These are phyloP conservation scores for Fusarium sp. DNA, from an alignment of 2,329 filamentous ascomycete species.

Conservation along the genomic window DNA sequence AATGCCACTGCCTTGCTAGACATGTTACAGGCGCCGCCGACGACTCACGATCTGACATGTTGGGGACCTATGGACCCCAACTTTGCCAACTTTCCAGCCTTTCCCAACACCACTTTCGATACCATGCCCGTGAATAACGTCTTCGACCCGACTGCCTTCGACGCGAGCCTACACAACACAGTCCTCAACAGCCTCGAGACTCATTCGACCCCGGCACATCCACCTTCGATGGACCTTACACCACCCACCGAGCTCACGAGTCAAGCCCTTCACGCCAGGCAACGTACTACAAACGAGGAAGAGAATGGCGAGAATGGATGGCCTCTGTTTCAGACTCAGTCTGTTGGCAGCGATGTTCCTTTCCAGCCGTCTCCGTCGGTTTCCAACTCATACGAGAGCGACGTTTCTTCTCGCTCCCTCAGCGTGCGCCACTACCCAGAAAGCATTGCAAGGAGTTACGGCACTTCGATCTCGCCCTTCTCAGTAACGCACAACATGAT, in stretches of 20 bases:
- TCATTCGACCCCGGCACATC: constrained; percentile 32
- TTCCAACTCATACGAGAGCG: constrained; percentile 45
- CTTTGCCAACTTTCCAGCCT: constrained; percentile 40
- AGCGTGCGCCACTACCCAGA: constrained; percentile 43
- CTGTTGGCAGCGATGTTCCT: constrained; percentile 37
- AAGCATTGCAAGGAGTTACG: constrained; percentile 41
- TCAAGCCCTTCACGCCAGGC: constrained; percentile 31
- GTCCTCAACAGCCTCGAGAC: constrained; percentile 36
- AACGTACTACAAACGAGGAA: constrained; percentile 37
- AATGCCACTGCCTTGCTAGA: constrained; percentile 44
- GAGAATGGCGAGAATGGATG: constrained; percentile 43
- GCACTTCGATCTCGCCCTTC: constrained; percentile 44
- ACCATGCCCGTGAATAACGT: constrained; percentile 40
- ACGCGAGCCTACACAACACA: constrained; percentile 39
- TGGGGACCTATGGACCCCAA: constrained; percentile 44
- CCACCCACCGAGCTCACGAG: constrained; percentile 35
- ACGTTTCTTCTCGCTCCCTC: constrained; percentile 40
- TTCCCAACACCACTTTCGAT: constrained; percentile 41
- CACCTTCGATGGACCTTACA: constrained; percentile 36
- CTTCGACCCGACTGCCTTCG: constrained; percentile 41
- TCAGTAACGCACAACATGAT: constrained; percentile 43
- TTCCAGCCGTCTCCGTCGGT: constrained; percentile 43
- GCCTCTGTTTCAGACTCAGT: constrained; percentile 42
- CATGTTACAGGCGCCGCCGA: constrained; percentile 45
- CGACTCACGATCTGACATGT: constrained; percentile 42